Evolutionary conservation across 306 rosid genomes (phyloP).

Genomic region (Amphicarpaea edgeworthii): DNA sequence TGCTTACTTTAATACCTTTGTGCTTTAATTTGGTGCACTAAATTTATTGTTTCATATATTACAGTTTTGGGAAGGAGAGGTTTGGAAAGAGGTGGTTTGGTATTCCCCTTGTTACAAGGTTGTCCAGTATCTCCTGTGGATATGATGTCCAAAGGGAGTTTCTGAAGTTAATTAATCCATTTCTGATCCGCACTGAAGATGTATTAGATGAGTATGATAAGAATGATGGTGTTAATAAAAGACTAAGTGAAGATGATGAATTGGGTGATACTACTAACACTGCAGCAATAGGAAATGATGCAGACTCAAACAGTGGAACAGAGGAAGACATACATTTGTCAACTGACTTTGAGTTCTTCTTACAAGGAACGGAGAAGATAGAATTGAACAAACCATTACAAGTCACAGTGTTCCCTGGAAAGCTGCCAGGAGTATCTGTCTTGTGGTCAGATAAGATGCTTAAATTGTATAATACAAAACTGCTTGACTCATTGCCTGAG

Average conservation of each 20-base stretch:
- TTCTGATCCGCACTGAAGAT: conserved; percentile 55
- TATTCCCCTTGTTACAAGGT: conserved; percentile 72
- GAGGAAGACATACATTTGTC: conserved; percentile 49
- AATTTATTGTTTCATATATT: conserved; percentile 48
- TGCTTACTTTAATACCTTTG: conserved; percentile 27
- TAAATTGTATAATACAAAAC: conserved; percentile 56
- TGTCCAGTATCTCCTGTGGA: conserved; percentile 58
- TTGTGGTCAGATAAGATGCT: conserved; percentile 71
- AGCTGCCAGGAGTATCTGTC: conserved; percentile 56
- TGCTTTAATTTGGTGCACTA: conserved; percentile 37
- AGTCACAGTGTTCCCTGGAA: conserved; percentile 34
- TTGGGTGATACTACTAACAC: conserved; percentile 54
- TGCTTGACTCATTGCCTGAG: conserved; percentile 63
- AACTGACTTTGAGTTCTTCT: conserved; percentile 64
- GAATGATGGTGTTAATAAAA: conserved; percentile 48
- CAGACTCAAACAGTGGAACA: conserved; percentile 52
- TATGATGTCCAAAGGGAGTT: conserved; percentile 61
- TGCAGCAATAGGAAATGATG: conserved; percentile 54
- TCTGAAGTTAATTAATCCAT: conserved; percentile 67
- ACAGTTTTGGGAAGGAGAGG: conserved; percentile 45
- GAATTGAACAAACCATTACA: conserved; percentile 53
- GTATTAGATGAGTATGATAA: conserved; percentile 43
- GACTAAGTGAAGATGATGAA: conserved; percentile 58
- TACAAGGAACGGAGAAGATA: conserved; percentile 44
- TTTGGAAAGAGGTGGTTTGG: conserved; percentile 52